Evolutionary conservation across 2,329 filamentous ascomycete genomes (phyloP), one percentile per base, ranked within the genome.

Genomic region (Nannizziopsis barbatae): DNA sequence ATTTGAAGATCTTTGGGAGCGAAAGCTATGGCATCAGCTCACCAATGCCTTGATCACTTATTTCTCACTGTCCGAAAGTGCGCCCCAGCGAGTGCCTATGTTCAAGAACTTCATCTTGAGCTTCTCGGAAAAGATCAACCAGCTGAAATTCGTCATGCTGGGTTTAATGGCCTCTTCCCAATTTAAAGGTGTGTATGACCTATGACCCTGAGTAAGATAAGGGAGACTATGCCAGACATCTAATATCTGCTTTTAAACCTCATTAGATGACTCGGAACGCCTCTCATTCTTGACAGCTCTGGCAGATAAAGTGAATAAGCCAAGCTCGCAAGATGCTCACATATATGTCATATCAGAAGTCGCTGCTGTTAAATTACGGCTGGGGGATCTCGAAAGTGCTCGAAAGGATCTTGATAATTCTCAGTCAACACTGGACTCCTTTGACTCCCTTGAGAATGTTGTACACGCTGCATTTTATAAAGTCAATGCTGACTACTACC

Each of bases 121-220:
- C 68, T 98, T 98, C 64, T 87, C 89, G 56, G 89, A 95, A 66
- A 95, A 93, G 76, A 95, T 98, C 75, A 98, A 96, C 72, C 90
- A 96, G 73, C 76, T 98, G 55, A 95, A 95, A 76, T 83, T 96
- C 57, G 92, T 98, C 57, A 83, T 86, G 56, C 73, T 98, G 57
- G 92, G 88, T 12, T 72, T 96, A 64, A 86, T 84, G 69, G 86
- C 92, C 40, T 87, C 88, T 46, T 80, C 83, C 60, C 83, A 94
- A 72, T 94, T 85, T 68, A 54, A 59, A 63, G 60, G 62, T 61
- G 45, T 5, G 51, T 52, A 38, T 30, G 27, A 17, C 5, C 17
- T 52, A 38, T 30, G 27, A 17, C 5, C 17, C 9, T 27, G 30
- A 7, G 2, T 5, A 5, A 18, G 9, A 17, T 1, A 11, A 17